Conservation (phyloP, 176 grass and related monocot species). For the Secale cereale region DNA sequence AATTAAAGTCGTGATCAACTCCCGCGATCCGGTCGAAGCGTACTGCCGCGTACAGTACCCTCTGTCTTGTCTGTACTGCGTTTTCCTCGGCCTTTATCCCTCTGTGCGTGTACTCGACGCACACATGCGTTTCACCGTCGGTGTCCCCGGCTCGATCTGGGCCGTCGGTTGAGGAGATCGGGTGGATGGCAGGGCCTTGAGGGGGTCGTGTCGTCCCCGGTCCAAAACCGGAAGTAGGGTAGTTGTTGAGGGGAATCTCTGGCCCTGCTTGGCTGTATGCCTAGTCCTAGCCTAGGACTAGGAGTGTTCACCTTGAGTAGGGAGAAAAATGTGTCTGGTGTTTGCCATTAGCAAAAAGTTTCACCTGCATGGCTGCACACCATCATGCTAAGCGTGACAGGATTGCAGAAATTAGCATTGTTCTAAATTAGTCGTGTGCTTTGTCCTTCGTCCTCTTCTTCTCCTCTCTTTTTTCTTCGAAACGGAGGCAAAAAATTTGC, state of each 20-base stretch:
- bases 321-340: not conserved
- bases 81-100: not conserved
- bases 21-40: not conserved
- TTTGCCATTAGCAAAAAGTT: not conserved
- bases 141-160: not conserved
- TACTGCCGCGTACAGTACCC: not conserved
- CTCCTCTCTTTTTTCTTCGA: no score
- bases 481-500: no score
- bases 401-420: no score
- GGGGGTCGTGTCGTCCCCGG: rapidly evolving
- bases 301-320: not conserved
- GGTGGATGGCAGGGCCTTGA: not conserved
- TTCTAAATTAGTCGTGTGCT: no score
- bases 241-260: not conserved
- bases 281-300: not conserved
- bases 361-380: no score
- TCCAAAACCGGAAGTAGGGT: not conserved
- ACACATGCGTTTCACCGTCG: not conserved
- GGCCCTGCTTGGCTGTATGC: not conserved
- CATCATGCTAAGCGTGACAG: no score
- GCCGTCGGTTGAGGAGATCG: not conserved
- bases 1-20: not conserved
- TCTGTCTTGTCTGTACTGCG: not conserved
- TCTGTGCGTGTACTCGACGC: not conserved
- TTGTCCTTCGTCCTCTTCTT: no score